Conservation (phyloP, 2,329 filamentous ascomycete genomes). For the Xylariaceae sp. region DNA sequence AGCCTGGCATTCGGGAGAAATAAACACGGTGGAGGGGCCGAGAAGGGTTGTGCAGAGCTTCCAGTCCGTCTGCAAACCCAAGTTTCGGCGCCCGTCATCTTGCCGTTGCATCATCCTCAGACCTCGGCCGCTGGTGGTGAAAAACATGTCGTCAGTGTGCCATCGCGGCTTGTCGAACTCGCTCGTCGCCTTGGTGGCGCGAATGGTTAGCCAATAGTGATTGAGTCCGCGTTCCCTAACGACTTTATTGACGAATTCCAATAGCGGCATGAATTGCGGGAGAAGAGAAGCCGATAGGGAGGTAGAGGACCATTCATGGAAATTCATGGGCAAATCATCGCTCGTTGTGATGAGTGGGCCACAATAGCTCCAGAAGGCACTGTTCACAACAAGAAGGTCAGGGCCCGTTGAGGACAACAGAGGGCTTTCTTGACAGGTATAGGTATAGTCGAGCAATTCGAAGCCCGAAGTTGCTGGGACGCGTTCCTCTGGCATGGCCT, state of each 20-base stretch:
- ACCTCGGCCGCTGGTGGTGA: slow-evolving; percentile 20
- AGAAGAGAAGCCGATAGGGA: slow-evolving; percentile 34
- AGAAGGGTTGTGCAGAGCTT: slow-evolving; percentile 44
- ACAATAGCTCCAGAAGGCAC: slow-evolving; percentile 41
- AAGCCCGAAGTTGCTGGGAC: slow-evolving; percentile 18
- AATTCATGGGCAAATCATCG: slow-evolving; percentile 31
- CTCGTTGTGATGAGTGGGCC: slow-evolving; percentile 34
- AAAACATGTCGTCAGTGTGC: slow-evolving; percentile 48
- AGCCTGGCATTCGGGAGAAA: slow-evolving; percentile 29
- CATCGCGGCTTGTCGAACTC: slow-evolving; percentile 43
- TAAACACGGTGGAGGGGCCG: slow-evolving; percentile 43
- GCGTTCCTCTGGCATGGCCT: slow-evolving; percentile 11
- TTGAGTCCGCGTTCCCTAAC: slow-evolving; percentile 32
- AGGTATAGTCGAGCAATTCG: slow-evolving; percentile 23
- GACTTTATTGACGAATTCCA: slow-evolving; percentile 36
- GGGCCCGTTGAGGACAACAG: not conserved
- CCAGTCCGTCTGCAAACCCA: slow-evolving; percentile 37
- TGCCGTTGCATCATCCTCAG: slow-evolving; percentile 13
- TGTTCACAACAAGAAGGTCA: slow-evolving; percentile 24
- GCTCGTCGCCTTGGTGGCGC: slow-evolving; percentile 38
- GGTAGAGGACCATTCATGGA: slow-evolving; percentile 35
- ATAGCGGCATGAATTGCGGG: slow-evolving; percentile 35
- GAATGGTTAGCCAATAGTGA: slow-evolving; percentile 45
- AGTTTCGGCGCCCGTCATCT: not conserved
- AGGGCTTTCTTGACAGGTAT: not conserved